Percentiles rank a stretch among this genome's conserved stretches.
phyloP scores from a whole-genome alignment of 2,329 filamentous ascomycete genomes.

The Cladophialophora bantiana region DNA sequence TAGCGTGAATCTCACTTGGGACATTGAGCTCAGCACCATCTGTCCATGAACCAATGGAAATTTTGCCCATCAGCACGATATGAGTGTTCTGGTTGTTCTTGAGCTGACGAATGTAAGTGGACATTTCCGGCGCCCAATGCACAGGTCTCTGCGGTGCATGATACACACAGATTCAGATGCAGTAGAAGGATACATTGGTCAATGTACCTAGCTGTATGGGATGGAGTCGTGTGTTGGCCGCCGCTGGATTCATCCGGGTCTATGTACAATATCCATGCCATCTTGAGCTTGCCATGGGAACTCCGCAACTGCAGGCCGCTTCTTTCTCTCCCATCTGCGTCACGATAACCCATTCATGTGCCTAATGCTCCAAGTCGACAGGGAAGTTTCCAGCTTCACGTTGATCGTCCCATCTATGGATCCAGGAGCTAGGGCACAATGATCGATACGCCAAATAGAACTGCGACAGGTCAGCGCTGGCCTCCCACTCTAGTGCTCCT shows the following conservation, averaged over 20 bases:
- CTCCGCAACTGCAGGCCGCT: slow-evolving; percentile 6
- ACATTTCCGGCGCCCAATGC: background rate
- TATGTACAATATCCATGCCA: slow-evolving; percentile 32
- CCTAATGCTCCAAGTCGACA: slow-evolving; percentile 41
- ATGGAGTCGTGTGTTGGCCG: slow-evolving; percentile 28
- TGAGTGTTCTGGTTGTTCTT: slow-evolving; percentile 10
- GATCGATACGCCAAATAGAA: slow-evolving; percentile 97
- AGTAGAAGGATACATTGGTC: background rate
- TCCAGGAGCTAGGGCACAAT: slow-evolving; percentile 95
- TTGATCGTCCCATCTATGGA: slow-evolving; percentile 95
- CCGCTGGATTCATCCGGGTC: slow-evolving; percentile 23
- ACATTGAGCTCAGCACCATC: background rate
- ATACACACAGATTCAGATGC: background rate
- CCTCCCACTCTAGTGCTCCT: background rate
- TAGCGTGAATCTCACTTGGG: background rate
- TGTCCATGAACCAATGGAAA: slow-evolving; percentile 19
- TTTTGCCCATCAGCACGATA: slow-evolving; percentile 22
- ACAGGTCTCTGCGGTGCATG: background rate
- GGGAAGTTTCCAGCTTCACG: slow-evolving; percentile 70
- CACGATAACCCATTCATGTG: background rate
- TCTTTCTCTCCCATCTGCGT: background rate
- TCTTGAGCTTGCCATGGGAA: slow-evolving; percentile 8
- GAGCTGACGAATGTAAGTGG: background rate
- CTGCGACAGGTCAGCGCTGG: slow-evolving; percentile 56
- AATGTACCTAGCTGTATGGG: slow-evolving; percentile 5